A percentile compares a stretch with the other conserved stretches of the same genome.
phyloP scores from a whole-genome alignment of 768 basidiomycete species.

The Mrakia frigida region DNA sequence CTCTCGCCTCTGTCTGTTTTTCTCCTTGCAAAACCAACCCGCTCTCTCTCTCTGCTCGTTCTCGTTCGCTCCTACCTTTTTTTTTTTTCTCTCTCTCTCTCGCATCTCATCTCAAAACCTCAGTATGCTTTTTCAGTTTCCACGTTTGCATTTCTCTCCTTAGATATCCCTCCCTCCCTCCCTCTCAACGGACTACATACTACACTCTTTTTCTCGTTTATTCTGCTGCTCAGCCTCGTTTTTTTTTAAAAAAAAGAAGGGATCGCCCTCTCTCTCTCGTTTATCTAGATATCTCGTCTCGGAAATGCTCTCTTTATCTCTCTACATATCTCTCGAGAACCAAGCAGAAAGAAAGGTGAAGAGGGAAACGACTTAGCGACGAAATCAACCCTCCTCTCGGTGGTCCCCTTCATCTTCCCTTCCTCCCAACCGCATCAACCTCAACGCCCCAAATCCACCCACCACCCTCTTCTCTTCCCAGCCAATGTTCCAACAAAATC shows the following conservation, averaged over 20 bases:
- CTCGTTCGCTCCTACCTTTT: not conserved
- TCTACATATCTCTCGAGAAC: not conserved
- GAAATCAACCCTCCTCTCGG: not conserved
- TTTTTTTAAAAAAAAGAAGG: too few relatives aligned
- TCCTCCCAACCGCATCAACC: not conserved
- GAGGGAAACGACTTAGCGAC: not conserved
- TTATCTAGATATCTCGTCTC: too few relatives aligned
- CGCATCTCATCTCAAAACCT: not conserved
- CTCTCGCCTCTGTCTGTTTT: not conserved
- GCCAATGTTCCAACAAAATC: conserved; percentile 20
- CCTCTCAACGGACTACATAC: too few relatives aligned
- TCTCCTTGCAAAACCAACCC: not conserved
- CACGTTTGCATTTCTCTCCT: too few relatives aligned
- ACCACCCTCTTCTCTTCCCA: not conserved
- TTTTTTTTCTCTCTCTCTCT: not conserved
- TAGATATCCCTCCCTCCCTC: too few relatives aligned
- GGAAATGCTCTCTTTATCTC: not conserved
- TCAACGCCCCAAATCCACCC: not conserved
- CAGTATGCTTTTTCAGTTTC: too few relatives aligned
- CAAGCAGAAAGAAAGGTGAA: not conserved
- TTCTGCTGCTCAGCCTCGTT: too few relatives aligned
- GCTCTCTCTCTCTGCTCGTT: not conserved
- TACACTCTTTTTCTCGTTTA: too few relatives aligned
- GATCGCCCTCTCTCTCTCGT: too few relatives aligned
- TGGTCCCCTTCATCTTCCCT: too few relatives aligned